Base-by-base conservation (phyloP, 75 land plant genomes). In the Adiantum capillusveneris region DNA sequence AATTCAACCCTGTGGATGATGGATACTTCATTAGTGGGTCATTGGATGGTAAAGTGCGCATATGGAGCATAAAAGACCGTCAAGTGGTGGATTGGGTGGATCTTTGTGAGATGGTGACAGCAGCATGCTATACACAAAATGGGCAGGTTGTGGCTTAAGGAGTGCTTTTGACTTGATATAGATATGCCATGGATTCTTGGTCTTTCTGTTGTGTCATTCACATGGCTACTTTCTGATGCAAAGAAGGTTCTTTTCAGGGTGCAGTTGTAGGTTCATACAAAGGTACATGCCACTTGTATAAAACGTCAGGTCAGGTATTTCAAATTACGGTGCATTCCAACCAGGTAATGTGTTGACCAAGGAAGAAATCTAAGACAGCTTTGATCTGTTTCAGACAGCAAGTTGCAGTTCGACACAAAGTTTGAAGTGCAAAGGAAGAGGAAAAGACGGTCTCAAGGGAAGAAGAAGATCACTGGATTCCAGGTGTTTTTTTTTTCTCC, bases 1-100 rank as follows among this genome's bases (percentile, higher is more conserved):
- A 87, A 65, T 91, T 91, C 78, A 84, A 87, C 62, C 97, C 97
- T 9, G 60, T 73, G 11, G 81, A 91, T 76, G 88, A 87, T 17
- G 64, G 67, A 31, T 77, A 69, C 61, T 87, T 91, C 77, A 67
- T 91, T 42, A 91, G 85, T 73, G 97, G 97, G 25, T 88, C 93
- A 21, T 73, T 91, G 53, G 97, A 91, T 71, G 93, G 87, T 20
- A 91, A 91, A 75, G 83, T 79, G 44, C 80, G 97, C 18, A 72
- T 91, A 26, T 91, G 97, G 97, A 77, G 69, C 24, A 73, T 79
- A 30, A 49, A 65, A 9, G 75, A 70, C 17, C 69, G 74, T 53
- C 80, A 77, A 52, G 97, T 91, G 24, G 78, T 81, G 51, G 93
- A 84, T 57, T 91, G 97, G 97, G 69, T 55, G 25, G 81, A 87